Evolutionary conservation across 306 rosid species (phyloP), one percentile per base, ranked within the genome.

Genomic region (Hippophae gyantsensis): DNA sequence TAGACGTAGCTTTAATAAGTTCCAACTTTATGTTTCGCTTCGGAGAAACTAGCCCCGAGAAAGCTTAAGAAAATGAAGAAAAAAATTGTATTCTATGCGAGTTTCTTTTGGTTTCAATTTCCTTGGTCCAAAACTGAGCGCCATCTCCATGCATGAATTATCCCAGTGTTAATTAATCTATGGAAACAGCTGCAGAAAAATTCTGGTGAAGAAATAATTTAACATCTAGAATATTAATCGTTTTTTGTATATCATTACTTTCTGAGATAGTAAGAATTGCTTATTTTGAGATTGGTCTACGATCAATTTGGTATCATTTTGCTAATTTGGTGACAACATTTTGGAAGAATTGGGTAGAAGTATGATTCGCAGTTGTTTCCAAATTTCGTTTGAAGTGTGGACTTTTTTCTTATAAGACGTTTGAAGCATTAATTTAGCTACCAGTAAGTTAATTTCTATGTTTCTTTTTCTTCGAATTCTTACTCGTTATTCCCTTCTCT

Each of bases 401-500:
- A 32, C 38, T 32, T 32, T 32, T 32, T 32, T 32, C 5, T 32
- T 32, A 32, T 32, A 18, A 18, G 38, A 32, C 38, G 5, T 49
- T 11, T 52, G 44, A 18, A 52, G 51, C 46, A 58, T 66, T 9
- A 38, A n/a, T 26, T 42, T 1, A 9, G 57, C 42, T 32, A 10
- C 25, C 14, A 13, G 38, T 32, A 32, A 32, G 38, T 32, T 32
- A 32, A 32, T 32, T 32, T 32, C 38, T 32, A 32, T 32, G 38
- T 50, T 53, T 10, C 12, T 18, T 18, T 25, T 0, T 13, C 50
- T 13, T 51, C 51, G 55, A 65, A 52, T 58, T 10, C 58, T 48
- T 52, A 74, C 65, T 58, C 55, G 43, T 32, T 64, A 48, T 63
- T 65, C 62, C 43, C 50, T 47, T 38, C 69, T 67, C 60, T 44